phyloP scores from a whole-genome alignment of 2,329 filamentous ascomycete species.

The Alternaria dauci region DNA sequence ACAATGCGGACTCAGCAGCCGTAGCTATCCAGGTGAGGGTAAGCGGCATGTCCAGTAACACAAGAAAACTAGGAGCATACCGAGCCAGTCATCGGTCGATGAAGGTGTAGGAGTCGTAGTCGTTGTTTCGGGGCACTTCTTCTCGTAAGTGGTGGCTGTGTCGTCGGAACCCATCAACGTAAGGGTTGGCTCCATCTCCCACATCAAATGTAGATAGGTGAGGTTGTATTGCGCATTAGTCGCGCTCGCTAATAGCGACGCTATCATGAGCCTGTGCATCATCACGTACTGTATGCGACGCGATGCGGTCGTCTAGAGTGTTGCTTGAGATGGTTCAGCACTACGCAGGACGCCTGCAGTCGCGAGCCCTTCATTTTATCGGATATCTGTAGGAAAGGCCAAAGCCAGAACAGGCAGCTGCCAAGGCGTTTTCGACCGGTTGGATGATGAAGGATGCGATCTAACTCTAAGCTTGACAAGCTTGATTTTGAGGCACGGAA shows the following conservation, averaged over 20 bases:
- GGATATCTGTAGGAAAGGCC: neutral
- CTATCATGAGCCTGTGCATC: neutral
- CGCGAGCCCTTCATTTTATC: neutral
- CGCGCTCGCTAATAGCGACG: neutral
- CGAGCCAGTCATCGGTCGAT: neutral
- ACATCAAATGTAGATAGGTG: constrained; percentile 7
- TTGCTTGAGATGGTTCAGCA: neutral
- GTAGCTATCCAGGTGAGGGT: neutral
- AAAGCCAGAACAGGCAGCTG: constrained; percentile 1
- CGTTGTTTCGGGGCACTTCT: constrained; percentile 3
- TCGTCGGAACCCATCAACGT: constrained; percentile 6
- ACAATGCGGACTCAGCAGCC: rapidly evolving
- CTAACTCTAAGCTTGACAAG: neutral
- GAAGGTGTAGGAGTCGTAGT: neutral
- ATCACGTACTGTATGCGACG: neutral
- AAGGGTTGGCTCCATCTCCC: neutral
- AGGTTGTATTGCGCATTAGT: constrained; percentile 10
- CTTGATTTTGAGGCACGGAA: neutral
- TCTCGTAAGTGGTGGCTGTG: constrained; percentile 16
- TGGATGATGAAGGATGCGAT: neutral
- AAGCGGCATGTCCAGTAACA: neutral
- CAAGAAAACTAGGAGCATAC: too few species aligned
- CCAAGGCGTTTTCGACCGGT: neutral
- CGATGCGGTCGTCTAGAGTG: neutral
- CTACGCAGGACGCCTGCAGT: neutral